Evolutionary conservation across 2,329 filamentous ascomycete genomes (phyloP), one percentile per base, ranked within the genome.

Genomic region (Ophiostoma sp.): DNA sequence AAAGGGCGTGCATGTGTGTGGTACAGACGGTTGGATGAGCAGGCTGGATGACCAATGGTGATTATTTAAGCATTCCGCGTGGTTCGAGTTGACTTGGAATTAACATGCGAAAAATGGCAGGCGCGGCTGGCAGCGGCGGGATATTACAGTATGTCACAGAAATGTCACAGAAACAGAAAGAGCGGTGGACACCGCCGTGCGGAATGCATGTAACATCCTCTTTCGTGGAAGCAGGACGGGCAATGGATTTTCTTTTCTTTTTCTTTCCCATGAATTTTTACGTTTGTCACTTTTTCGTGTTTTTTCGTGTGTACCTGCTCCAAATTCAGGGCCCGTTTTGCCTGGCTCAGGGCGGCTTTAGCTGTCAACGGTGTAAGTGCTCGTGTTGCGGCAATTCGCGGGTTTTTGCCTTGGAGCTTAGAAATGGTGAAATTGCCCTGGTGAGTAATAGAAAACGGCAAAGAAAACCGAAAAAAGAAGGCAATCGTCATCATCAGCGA

Each of bases 1-100:
- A 25, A 42, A 33, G 59, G 33, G 59, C 33, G 59, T 42, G 59
- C 50, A 55, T 11, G 50, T 9, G 59, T 39, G 36, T 6, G 36
- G n/a, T 25, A n/a, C 59, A 25, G 12, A 68, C 8, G 36, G 33
- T 8, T 5, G 7, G 55, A 33, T 17, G 28, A 17, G 6, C 55
- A 55, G n/a, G n/a, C 11, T 70, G 25, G 55, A 71, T 71, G 69
- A 63, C 69, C 36, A 71, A 71, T 63, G 3, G 39, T 50, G 55
- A 61, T 71, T 71, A 71, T 17, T 33, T 50, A 71, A 71, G 48
- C 66, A 69, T 55, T 69, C 61, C 22, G 61, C n/a, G 36, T 45
- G n/a, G 61, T 45, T 66, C 22, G 36, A 64, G n/a, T 9, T 17
- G 31, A 42, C 33, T 57, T 31, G 55, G 55, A 33, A 57, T 31